Conservation (phyloP, 2,329 filamentous ascomycete species). For the Aspergillus chevalieri region DNA sequence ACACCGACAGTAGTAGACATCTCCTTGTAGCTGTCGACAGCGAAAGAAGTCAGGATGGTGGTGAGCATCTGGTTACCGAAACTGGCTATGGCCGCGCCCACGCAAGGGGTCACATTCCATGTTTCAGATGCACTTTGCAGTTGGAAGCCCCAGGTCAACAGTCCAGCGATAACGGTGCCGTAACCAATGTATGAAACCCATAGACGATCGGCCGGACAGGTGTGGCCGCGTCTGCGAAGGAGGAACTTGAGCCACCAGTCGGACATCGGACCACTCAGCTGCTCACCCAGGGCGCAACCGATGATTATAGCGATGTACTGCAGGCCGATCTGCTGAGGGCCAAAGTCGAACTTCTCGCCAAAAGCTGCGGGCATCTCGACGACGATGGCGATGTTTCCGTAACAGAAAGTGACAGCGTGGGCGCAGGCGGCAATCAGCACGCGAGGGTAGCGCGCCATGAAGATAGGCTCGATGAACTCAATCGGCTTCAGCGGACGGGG, state of each 20-base stretch:
- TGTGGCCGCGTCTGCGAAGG: constrained; percentile 16
- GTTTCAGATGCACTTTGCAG: constrained; percentile 37
- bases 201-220: constrained; percentile 47
- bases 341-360: constrained; percentile 49
- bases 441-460: constrained; percentile 38
- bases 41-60: constrained; percentile 55
- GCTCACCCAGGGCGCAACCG: constrained; percentile 54
- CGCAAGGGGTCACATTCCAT: constrained; percentile 53
- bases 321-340: constrained; percentile 52
- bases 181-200: constrained; percentile 54
- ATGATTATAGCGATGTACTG: constrained; percentile 54
- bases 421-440: constrained; percentile 47
- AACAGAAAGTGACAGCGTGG: constrained; percentile 53
- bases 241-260: constrained; percentile 47
- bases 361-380: constrained; percentile 57
- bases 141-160: constrained; percentile 51
- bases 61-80: constrained; percentile 58
- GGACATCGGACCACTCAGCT: constrained; percentile 49
- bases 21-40: constrained; percentile 52
- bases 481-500: constrained; percentile 36
- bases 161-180: constrained; percentile 45
- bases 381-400: constrained; percentile 47
- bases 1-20: constrained; percentile 52
- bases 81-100: constrained; percentile 48
- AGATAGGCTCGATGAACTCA: constrained; percentile 48